Evolutionary conservation across 164 flowering plant species (phyloP).

Genomic region (Akebia trifoliata): DNA sequence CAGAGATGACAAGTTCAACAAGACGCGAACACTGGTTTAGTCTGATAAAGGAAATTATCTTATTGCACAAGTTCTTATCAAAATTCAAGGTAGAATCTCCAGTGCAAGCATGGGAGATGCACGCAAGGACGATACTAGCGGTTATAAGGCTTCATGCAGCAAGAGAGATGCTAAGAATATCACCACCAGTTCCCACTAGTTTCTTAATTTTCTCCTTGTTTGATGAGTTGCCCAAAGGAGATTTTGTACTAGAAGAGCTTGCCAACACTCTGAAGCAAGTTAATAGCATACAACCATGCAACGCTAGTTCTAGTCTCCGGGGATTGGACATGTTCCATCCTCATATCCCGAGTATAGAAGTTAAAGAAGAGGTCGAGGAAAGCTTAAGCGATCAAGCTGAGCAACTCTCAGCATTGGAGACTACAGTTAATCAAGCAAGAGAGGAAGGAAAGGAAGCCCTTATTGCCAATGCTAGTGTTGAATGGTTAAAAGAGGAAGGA

Average conservation of each 20-base stretch:
- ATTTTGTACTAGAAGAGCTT: conserved; percentile 69
- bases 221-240: conserved; percentile 91
- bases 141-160: conserved; percentile 85
- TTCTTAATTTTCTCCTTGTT: conserved; percentile 76
- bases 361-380: conserved; percentile 27
- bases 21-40: conserved; percentile 93
- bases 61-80: conserved; percentile 55
- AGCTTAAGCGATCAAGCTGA: conserved; percentile 23
- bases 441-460: conserved; percentile 60
- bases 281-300: conserved; percentile 45
- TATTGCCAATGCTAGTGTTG: conserved; percentile 62
- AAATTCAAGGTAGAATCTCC: conserved; percentile 42
- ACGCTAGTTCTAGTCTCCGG: conserved; percentile 60
- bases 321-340: conserved; percentile 37
- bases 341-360: conserved; percentile 16
- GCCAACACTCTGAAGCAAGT: conserved; percentile 48
- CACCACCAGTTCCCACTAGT: conserved; percentile 66
- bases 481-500: conserved; percentile 72
- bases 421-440: conserved; percentile 50
- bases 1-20: conserved; percentile 88
- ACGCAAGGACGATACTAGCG: conserved; percentile 67
- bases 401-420: conserved; percentile 38
- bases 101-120: conserved; percentile 71
- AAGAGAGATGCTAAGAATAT: conserved; percentile 79
- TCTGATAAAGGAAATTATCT: conserved; percentile 60